phyloP scores from a whole-genome alignment of 2,329 filamentous ascomycete species.

The Cryphonectria parasitica region DNA sequence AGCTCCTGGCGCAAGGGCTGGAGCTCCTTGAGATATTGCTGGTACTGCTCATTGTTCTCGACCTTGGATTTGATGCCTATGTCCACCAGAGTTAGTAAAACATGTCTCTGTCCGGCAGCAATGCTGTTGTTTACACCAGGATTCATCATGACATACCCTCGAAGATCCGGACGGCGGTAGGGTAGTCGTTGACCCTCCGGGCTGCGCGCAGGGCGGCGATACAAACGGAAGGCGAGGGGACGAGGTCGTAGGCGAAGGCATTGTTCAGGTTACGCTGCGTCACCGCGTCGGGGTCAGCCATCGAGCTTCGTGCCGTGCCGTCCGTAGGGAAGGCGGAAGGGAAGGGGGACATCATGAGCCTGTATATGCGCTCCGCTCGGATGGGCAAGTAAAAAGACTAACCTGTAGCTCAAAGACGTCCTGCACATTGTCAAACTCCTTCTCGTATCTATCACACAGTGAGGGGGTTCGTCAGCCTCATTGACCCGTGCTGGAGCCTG shows the following conservation, averaged over 20 bases:
- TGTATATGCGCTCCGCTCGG: not conserved
- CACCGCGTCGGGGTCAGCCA: constrained; percentile 27
- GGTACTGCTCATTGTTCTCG: constrained; percentile 96
- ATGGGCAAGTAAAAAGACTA: constrained; percentile 44
- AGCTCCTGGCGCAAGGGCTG: constrained; percentile 92
- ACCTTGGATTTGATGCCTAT: constrained; percentile 98
- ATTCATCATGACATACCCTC: constrained; percentile 68
- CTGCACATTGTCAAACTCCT: constrained; percentile 96
- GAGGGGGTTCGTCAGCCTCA: constrained; percentile 42
- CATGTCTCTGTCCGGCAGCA: not conserved
- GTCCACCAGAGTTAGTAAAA: constrained; percentile 4
- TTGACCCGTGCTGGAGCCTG: constrained; percentile 34
- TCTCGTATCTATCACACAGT: constrained; percentile 80
- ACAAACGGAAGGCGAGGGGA: constrained; percentile 90
- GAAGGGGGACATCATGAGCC: not conserved
- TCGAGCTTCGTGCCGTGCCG: constrained; percentile 14
- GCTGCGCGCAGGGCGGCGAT: constrained; percentile 91
- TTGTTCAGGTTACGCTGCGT: constrained; percentile 88
- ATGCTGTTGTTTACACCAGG: not conserved
- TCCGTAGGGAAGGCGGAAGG: not conserved
- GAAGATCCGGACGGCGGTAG: constrained; percentile 96
- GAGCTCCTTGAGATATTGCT: constrained; percentile 93
- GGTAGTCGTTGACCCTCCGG: constrained; percentile 96
- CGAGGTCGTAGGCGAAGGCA: constrained; percentile 99
- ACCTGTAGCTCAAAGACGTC: constrained; percentile 99